Evolutionary conservation across 345 rosid species (phyloP), one percentile per base, ranked within the genome.

Genomic region (Pistacia vera): DNA sequence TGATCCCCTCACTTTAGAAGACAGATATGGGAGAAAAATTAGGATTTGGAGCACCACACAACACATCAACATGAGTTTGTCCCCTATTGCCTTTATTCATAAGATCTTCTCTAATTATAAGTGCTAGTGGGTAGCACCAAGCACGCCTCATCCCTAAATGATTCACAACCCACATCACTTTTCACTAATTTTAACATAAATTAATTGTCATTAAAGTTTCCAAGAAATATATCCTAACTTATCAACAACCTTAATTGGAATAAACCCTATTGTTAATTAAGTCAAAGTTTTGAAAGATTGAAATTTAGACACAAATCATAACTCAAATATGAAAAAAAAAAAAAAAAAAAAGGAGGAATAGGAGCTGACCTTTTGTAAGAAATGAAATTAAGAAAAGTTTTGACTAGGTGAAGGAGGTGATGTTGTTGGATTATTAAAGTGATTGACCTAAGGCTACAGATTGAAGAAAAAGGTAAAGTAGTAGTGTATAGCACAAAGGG

Each of bases 1-100:
- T 78, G 36, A 65, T 5, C 66, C 48, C 84, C 65, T 13, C 81
- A 63, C 84, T 86, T 82, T 81, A 56, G 2, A 36, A 55, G 86
- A 86, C 89, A 79, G 49, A 11, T 44, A 25, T 66, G 70, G 33
- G 68, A 56, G 73, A 46, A 54, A 38, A 14, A 11, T 13, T 17
- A 60, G 75, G 75, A 70, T 70, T 73, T 66, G 75, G 81, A 77
- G 83, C 83, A 76, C 83, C 73, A 20, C 65, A 44, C 77, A 44
- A 20, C 77, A 30, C 44, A 44, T 16, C 70, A 33, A 35, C 66
- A 69, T 72, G 61, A 22, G 35, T 73, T 66, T 80, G 70, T 75
- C 72, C 52, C 61, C 75, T 49, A 22, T 51, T 13, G 44, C 22
- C 12, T 41, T 33, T 30, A 49, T 48, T 20, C 0, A 11, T 52